A percentile compares a stretch with the other conserved stretches of the same genome.
Evolutionary conservation across 345 rosid species (phyloP).

Genomic region (Carallia pectinifolia): DNA sequence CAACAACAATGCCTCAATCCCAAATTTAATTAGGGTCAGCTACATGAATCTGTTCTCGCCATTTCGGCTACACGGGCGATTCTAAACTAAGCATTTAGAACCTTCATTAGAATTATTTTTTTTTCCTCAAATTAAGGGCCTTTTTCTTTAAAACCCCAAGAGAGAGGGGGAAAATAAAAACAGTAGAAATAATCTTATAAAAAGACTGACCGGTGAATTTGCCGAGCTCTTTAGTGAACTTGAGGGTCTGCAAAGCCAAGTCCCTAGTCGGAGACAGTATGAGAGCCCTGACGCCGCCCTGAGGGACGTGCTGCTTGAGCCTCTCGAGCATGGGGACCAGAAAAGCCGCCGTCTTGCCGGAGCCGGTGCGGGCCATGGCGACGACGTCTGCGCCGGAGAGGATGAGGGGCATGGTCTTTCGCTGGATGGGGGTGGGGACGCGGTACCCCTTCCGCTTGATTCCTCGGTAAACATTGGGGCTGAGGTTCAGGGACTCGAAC

Average conservation of each 20-base stretch:
- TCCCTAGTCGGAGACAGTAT: conserved; percentile 93
- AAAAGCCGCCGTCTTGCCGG: conserved; percentile 96
- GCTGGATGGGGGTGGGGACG: conserved; percentile 94
- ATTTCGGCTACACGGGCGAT: too few relatives aligned
- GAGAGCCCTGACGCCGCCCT: conserved; percentile 80
- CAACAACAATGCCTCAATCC: too few relatives aligned
- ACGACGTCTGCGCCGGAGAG: conserved; percentile 92
- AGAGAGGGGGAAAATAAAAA: too few relatives aligned
- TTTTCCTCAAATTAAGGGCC: too few relatives aligned
- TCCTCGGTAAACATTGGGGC: conserved; percentile 65
- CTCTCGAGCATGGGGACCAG: conserved; percentile 88
- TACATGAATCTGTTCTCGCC: too few relatives aligned
- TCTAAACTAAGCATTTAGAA: too few relatives aligned
- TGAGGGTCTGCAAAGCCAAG: conserved; percentile 91
- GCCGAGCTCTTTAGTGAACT: conserved; percentile 88
- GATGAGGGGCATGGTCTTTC: conserved; percentile 95
- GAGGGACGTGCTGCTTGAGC: conserved; percentile 75
- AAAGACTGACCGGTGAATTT: conserved; percentile 59
- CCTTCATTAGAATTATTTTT: too few relatives aligned
- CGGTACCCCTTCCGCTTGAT: conserved; percentile 85
- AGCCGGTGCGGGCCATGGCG: conserved; percentile 98
- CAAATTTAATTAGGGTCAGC: too few relatives aligned
- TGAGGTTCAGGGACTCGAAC: conserved; percentile 80
- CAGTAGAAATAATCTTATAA: background rate
- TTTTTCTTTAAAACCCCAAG: too few relatives aligned